Evolutionary conservation across 805 yeast species (phyloP), one percentile per base, ranked within the genome.

Genomic region (Tetrapisispora fleetii): DNA sequence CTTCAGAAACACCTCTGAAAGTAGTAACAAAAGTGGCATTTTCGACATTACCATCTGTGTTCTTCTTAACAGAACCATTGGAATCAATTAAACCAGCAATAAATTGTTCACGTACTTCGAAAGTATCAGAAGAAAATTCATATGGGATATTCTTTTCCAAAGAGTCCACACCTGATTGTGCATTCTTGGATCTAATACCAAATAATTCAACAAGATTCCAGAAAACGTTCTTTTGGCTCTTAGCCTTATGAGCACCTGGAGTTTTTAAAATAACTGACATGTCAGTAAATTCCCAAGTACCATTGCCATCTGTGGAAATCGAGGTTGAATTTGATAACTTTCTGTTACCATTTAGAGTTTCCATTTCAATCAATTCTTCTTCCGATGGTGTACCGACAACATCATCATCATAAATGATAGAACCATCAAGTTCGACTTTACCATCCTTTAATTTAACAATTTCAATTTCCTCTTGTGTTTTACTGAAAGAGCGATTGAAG

Each of bases 51-150:
- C 39, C 52, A 14, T 39, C 47, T 3, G 40, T 47, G 28, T 51
- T 49, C 10, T 39, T 47, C 45, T 48, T 42, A 35, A 64, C 63
- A 36, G 40, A 37, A 43, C 74, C 73, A 43, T 57, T 52, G n/a
- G 70, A 51, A 45, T 70, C 76, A 54, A 71, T 52, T 24, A 73
- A 52, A 65, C 75, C 76, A 45, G 75, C 75, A 44, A 73, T 43
- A 51, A 67, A 69, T n/a, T 55, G 49, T 58, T 72, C 76, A 58
- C 77, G 69, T 45, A 68, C 67, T 8, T 49, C 54, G 37, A 71
- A 54, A 32, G 58, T 49, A 43, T 70, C 76, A 47, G 55, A 43
- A 16, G 58, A 50, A 30, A 71, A 53, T 33, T 48, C 52, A 3
- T 40, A 14, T 45, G 75, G 74, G 50, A 71, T 59, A 43, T 38